phyloP scores from a whole-genome alignment of 192 early-diverging fungal genomes.

The Blastocladiella britannica region DNA sequence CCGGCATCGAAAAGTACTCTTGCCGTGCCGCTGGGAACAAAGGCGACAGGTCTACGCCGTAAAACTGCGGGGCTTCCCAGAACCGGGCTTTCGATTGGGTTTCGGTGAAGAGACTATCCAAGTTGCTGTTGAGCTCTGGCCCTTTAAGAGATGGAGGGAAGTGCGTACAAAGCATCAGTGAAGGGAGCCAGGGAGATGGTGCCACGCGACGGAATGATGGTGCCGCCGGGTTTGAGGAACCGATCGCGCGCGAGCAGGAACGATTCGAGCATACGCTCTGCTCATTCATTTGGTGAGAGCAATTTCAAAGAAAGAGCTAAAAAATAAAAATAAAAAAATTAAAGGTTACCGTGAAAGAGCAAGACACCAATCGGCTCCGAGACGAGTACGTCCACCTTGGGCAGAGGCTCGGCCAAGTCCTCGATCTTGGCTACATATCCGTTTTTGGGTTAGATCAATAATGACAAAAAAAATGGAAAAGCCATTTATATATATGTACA shows the following conservation, averaged over 20 bases:
- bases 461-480: constrained; percentile 1
- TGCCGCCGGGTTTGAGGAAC: constrained; percentile 80
- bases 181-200: constrained; percentile 76
- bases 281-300: not conserved
- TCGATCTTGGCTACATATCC: constrained; percentile 59
- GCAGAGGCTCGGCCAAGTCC: constrained; percentile 35
- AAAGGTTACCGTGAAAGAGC: constrained; percentile 63
- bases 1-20: constrained; percentile 61
- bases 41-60: constrained; percentile 76
- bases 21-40: constrained; percentile 63
- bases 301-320: not conserved
- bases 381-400: constrained; percentile 81
- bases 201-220: constrained; percentile 74
- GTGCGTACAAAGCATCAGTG: constrained; percentile 26
- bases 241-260: constrained; percentile 69
- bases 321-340: constrained; percentile 5
- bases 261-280: constrained; percentile 35
- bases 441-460: constrained; percentile 1
- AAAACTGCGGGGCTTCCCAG: constrained; percentile 59
- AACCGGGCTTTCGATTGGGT: constrained; percentile 80
- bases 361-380: constrained; percentile 95
- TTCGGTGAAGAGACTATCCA: constrained; percentile 67
- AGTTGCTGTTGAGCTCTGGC: too few relatives aligned
- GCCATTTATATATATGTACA: constrained; percentile 1
- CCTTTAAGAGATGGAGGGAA: constrained; percentile 1